Base-by-base conservation (phyloP, 176 grass and related monocot genomes). In the Oryza glaberrima region DNA sequence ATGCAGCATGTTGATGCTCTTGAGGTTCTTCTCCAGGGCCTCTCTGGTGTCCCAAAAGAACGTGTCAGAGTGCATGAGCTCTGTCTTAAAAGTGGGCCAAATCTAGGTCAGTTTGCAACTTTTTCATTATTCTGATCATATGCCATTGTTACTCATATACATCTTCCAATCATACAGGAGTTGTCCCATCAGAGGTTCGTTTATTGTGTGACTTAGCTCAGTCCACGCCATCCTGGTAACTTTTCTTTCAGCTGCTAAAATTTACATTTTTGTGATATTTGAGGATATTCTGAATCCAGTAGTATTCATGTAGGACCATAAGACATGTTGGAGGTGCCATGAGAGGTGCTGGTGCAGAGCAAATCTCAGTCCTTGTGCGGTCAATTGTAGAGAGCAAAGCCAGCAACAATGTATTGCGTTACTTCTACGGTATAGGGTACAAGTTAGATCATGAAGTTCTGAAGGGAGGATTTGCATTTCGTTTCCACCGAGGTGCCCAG, bases 1-100 rank as follows among this genome's bases (percentile, higher is more conserved):
- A 75, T 92, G 60, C 83, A 99, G 96, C 93, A 99, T 92, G 93
- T 99, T 35, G 96, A 91, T 47, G 96, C 96, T 45, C 86, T 96
- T 20, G 93, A 98, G 89, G 89, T 95, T 81, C 89, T 96, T 83
- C 91, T 96, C 52, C 85, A 94, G 7, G 96, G 93, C 45, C 84
- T 94, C 40, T 94, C 91, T 89, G 96, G 96, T 89, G 93, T 85
- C 76, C 81, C 91, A 64, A 95, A 95, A 84, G 87, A 92, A 48
- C 90, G 90, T 81, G 72, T 99, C 38, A 99, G 93, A 74, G 89
- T 98, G 69, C 96, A 94, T 84, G 93, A 98, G 43, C 82, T 99
- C 1, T 99, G 88, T 61, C 82, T 99, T 20, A 99, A 99, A 92
- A 99, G 86, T 85, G 93, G 86, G 40, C 93, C 91, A 26, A 94